phyloP scores from a whole-genome alignment of 495 filamentous ascomycete genomes.

The Hypoxylon cercidicola region DNA sequence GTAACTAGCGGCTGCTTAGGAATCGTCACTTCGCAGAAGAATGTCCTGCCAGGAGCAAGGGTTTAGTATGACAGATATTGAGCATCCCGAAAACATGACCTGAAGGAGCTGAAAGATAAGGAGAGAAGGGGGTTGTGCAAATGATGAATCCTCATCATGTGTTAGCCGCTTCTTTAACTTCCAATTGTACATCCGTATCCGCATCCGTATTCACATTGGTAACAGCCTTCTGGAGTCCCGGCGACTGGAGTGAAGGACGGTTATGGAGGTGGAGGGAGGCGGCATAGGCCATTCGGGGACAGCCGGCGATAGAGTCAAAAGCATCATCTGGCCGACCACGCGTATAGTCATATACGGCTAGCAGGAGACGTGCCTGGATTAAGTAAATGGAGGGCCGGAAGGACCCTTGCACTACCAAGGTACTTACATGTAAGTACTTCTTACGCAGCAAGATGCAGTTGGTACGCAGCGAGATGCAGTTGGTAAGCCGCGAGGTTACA shows the following conservation, averaged over 20 bases:
- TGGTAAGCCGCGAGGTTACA: too few relatives aligned
- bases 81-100: neutral
- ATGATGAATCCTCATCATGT: constrained; percentile 53
- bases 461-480: too few relatives aligned
- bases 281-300: constrained; percentile 44
- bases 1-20: constrained; percentile 30
- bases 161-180: constrained; percentile 44
- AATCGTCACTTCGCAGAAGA: constrained; percentile 20
- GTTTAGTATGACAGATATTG: neutral
- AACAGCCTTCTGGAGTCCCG: neutral
- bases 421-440: too few relatives aligned
- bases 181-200: constrained; percentile 23
- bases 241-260: neutral
- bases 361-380: constrained; percentile 48
- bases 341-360: constrained; percentile 33
- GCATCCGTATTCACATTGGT: neutral
- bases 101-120: neutral
- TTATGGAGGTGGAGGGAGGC: constrained; percentile 35
- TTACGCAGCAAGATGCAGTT: too few relatives aligned
- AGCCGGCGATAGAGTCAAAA: constrained; percentile 47
- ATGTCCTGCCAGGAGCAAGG: neutral
- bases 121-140: constrained; percentile 12
- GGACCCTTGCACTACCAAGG: constrained; percentile 43
- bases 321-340: constrained; percentile 44
- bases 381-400: constrained; percentile 44